Evolutionary conservation across 1,284 basidiomycete genomes (phyloP).

Genomic region (Heterobasidion parviporum): DNA sequence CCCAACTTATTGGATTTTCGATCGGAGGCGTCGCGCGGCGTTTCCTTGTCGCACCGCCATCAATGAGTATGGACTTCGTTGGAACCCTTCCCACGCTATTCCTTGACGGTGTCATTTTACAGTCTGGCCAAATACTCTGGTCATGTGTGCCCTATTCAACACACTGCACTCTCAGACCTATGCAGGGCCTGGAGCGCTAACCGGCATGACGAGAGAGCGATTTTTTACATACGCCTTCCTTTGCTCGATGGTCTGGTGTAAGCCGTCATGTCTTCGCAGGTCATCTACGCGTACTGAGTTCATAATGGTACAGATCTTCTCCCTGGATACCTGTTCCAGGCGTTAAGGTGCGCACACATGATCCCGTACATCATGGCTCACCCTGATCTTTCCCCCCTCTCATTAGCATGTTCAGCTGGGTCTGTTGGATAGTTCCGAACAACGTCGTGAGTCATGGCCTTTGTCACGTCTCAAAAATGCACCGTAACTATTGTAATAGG

Average conservation of each 20-base stretch:
- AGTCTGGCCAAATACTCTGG: slow-evolving; percentile 78
- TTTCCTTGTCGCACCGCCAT: slow-evolving; percentile 80
- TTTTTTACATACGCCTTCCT: slow-evolving; percentile 42
- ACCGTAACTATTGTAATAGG: slow-evolving; percentile 4
- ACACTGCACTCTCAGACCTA: slow-evolving; percentile 48
- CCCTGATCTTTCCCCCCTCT: not conserved
- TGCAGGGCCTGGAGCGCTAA: slow-evolving; percentile 31
- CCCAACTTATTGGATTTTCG: slow-evolving; percentile 65
- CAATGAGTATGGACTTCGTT: slow-evolving; percentile 45
- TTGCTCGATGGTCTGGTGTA: slow-evolving; percentile 33
- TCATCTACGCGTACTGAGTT: not conserved
- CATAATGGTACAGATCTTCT: slow-evolving; percentile 30
- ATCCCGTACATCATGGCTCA: not conserved
- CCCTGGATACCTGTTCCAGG: slow-evolving; percentile 58
- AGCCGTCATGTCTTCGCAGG: no score
- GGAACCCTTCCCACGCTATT: not conserved
- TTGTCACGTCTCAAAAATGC: not conserved
- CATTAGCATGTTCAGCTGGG: slow-evolving; percentile 9
- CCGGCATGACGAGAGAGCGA: slow-evolving; percentile 37
- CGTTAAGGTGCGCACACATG: slow-evolving; percentile 19
- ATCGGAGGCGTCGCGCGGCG: slow-evolving; percentile 73
- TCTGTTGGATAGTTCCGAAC: slow-evolving; percentile 63
- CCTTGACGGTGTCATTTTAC: slow-evolving; percentile 2
- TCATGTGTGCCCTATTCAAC: slow-evolving; percentile 50
- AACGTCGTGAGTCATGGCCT: slow-evolving; percentile 26